phyloP scores from a whole-genome alignment of 2,329 filamentous ascomycete genomes.

The Stylonectria norvegica region DNA sequence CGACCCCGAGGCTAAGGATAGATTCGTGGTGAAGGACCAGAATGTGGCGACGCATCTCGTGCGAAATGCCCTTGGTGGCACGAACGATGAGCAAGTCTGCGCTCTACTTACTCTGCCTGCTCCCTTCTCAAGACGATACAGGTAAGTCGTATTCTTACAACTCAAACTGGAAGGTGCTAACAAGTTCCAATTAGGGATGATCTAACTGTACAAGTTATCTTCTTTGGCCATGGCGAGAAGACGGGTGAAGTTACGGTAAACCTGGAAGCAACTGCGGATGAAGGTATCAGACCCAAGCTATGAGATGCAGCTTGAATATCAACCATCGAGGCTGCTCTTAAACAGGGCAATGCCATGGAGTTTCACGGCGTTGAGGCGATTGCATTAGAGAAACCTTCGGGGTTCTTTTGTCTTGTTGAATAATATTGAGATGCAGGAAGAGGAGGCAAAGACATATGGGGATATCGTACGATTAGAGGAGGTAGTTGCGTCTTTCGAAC shows the following conservation, averaged over 20 bases:
- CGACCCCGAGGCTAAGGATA: constrained; percentile 64
- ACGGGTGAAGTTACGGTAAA: constrained; percentile 80
- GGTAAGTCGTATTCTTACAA: constrained; percentile 59
- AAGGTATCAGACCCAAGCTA: constrained; percentile 39
- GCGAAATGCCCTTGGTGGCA: constrained; percentile 89
- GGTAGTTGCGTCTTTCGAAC: too few species aligned
- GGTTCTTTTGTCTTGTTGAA: constrained; percentile 5
- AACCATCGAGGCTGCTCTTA: too few species aligned
- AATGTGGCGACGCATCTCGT: constrained; percentile 96
- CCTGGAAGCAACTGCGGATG: constrained; percentile 71
- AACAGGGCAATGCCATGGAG: too few species aligned
- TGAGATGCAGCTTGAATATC: constrained; percentile 15
- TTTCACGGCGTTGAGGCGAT: constrained; percentile 23
- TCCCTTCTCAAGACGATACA: constrained; percentile 86
- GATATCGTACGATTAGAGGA: too few species aligned
- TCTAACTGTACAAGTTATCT: constrained; percentile 95
- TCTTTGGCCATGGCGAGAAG: constrained; percentile 81
- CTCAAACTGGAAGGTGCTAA: too few species aligned
- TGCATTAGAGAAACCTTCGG: constrained; percentile 2
- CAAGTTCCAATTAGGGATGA: constrained; percentile 64
- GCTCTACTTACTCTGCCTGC: constrained; percentile 87
- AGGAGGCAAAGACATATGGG: too few species aligned
- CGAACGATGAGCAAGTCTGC: constrained; percentile 89
- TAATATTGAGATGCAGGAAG: too few species aligned
- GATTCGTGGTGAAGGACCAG: constrained; percentile 93